A percentile compares a stretch with the other conserved stretches of the same genome.
Conservation (phyloP, 352 stramenopile species). For the Pythium graminicola region DNA sequence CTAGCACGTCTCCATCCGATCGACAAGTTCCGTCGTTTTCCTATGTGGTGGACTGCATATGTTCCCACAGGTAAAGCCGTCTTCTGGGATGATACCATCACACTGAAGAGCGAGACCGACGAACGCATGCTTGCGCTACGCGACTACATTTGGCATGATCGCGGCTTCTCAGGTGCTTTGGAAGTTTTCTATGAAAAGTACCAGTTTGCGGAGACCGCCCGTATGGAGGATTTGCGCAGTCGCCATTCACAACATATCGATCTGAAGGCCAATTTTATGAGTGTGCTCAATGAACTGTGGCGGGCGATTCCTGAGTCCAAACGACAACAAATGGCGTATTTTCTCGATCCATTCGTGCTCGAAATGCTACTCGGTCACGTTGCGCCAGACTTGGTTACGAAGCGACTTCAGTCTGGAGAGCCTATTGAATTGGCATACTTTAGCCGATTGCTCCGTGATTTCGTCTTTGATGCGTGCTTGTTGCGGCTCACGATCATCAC, state of each 20-base stretch:
- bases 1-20: slow-evolving; percentile 29
- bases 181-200: slow-evolving; percentile 75
- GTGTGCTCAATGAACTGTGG: slow-evolving; percentile 56
- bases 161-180: slow-evolving; percentile 36
- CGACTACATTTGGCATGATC: slow-evolving; percentile 40
- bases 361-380: slow-evolving; percentile 50
- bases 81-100: slow-evolving; percentile 70
- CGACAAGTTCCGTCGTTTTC: slow-evolving; percentile 34
- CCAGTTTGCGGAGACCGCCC: slow-evolving; percentile 65
- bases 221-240: slow-evolving; percentile 64
- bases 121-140: slow-evolving; percentile 37
- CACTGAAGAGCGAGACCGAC: slow-evolving; percentile 45
- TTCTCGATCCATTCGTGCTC: slow-evolving; percentile 57
- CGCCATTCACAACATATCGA: slow-evolving; percentile 36
- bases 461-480: slow-evolving; percentile 49
- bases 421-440: slow-evolving; percentile 63
- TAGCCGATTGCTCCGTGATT: slow-evolving; percentile 43
- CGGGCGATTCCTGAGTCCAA: slow-evolving; percentile 39
- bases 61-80: slow-evolving; percentile 49
- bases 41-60: slow-evolving; percentile 52
- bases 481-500: slow-evolving; percentile 41
- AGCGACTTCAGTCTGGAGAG: slow-evolving; percentile 12
- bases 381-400: slow-evolving; percentile 26
- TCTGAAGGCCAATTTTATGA: slow-evolving; percentile 30
- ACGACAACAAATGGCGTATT: slow-evolving; percentile 41